Base-by-base conservation (phyloP, 2,329 filamentous ascomycete species). In the Colletotrichum viniferum region DNA sequence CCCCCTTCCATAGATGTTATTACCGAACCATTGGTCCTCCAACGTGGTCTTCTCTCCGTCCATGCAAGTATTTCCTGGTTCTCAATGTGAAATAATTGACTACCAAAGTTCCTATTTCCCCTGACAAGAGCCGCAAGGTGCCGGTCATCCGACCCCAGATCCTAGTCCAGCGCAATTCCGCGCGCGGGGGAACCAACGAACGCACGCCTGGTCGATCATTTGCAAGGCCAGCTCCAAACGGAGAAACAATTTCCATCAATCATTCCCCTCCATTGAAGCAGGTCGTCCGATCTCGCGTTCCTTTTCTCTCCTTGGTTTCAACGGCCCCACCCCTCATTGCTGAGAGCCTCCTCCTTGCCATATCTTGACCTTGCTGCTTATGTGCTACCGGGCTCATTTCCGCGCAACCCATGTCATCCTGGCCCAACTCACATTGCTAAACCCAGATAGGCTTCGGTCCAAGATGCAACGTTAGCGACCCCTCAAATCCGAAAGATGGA, bases 161-260 rank as follows among this genome's bases (percentile, higher is more conserved):
- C 73, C 69, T 16, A 3, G 69, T 43, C 56, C 9, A 73, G 52
- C 43, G 18, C 48, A 36, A 30, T 24, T 61, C 30, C 4, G 56
- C 63, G 32, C 32, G 43, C 69, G 60, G 38, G 38, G n/a, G n/a
- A 4, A 21, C 43, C 56, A n/a, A 48, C 26, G 26, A 58, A 13
- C 30, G 63, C 69, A 68, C 36, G 13, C 43, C 38, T 52, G 36
- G 36, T 28, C 28, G 62, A 69, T 75, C 43, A 9, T 3, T 8
- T 58, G 52, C 21, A 61, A n/a, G 24, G 30, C 10, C 36, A 30
- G 21, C 14, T 21, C 21, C n/a, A 32, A 67, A 68, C 62, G 73
- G 63, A 60, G 56, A 64, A 58, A 62, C 10, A 21, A 24, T 48
- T 68, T 58, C 63, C 73, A 68, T 75, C 69, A 72, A 75, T 32